Evolutionary conservation across 176 grass and related monocot genomes (phyloP).

Genomic region (Oryza nivara): DNA sequence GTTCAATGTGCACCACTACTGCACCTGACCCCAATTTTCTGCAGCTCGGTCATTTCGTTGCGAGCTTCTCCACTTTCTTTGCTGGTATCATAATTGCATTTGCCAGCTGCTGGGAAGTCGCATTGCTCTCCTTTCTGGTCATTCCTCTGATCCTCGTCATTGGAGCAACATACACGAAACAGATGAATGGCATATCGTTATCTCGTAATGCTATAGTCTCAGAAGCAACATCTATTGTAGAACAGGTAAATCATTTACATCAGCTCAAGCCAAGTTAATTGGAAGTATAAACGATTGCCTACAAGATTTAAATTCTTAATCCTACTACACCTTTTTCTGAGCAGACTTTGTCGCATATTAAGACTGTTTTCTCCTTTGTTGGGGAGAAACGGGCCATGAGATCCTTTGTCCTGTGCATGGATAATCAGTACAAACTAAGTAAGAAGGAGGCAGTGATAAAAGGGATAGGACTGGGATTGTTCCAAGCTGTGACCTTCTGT

Average conservation of each 20-base stretch:
- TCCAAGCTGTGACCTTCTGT: slow-evolving; percentile 56
- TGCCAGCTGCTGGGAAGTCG: slow-evolving; percentile 58
- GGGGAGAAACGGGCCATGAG: slow-evolving; percentile 46
- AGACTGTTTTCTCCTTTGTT: slow-evolving; percentile 56
- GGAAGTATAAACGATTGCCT: neutral
- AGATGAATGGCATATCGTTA: slow-evolving; percentile 42
- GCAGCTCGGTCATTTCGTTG: slow-evolving; percentile 58
- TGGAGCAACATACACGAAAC: slow-evolving; percentile 46
- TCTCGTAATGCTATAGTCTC: slow-evolving; percentile 29
- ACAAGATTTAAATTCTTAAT: slow-evolving; percentile 3
- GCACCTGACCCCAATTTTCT: slow-evolving; percentile 21
- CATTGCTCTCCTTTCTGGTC: slow-evolving; percentile 42
- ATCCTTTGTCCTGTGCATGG: slow-evolving; percentile 41
- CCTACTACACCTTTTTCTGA: slow-evolving; percentile 6
- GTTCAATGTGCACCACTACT: slow-evolving; percentile 4
- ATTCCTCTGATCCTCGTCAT: slow-evolving; percentile 52
- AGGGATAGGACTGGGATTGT: slow-evolving; percentile 48
- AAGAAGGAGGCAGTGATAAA: slow-evolving; percentile 53
- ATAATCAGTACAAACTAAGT: slow-evolving; percentile 51
- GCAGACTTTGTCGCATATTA: slow-evolving; percentile 56
- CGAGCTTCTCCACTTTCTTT: slow-evolving; percentile 56
- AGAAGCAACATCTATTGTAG: slow-evolving; percentile 56
- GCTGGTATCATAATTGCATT: slow-evolving; percentile 47
- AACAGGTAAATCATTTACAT: slow-evolving; percentile 48
- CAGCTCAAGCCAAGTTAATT: neutral